Evolutionary conservation across 2,329 filamentous ascomycete genomes (phyloP), one percentile per base, ranked within the genome.

Genomic region (Penicillium palitans): DNA sequence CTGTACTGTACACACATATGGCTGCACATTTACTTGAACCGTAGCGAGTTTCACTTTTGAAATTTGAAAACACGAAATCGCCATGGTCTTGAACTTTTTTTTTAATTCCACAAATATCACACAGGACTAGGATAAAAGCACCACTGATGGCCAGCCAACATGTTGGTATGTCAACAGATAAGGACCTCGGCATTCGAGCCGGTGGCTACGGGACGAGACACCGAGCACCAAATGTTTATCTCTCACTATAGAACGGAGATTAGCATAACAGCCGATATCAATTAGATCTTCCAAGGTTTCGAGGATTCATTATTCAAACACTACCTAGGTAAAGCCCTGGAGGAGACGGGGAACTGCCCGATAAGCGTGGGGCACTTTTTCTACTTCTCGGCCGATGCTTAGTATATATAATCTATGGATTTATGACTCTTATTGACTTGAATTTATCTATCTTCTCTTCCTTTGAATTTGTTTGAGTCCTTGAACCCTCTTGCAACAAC

Each of bases 311-410:
- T 19, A 19, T 12, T 29, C 17, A 29, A 19, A 29, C 19, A 41
- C 6, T n/a, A 21, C 19, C 19, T 21, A 21, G 19, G 19, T 21
- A 37, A 10, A n/a, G 17, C 35, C 35, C 7, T 39, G 17, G 33
- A 37, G 17, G n/a, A 19, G 21, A 42, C 64, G 64, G 64, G 54
- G 61, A 62, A 61, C 42, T 21, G 24, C 39, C 60, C 55, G 61
- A 52, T 35, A 52, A 52, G 48, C 57, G 59, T 58, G 55, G 62
- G 56, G 56, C 51, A 33, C 13, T 55, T 54, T 29, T 35, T 24
- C 13, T n/a, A 6, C 42, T 57, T 59, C 41, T 63, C 57, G 61
- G 63, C 59, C 59, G 57, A 65, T 59, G 55, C 21, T 44, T 48
- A 48, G 39, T 55, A 44, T 40, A 19, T 39, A 44, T 41, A 49